phyloP scores from a whole-genome alignment of 2,329 filamentous ascomycete species.

The Curvularia hawaiiensis region DNA sequence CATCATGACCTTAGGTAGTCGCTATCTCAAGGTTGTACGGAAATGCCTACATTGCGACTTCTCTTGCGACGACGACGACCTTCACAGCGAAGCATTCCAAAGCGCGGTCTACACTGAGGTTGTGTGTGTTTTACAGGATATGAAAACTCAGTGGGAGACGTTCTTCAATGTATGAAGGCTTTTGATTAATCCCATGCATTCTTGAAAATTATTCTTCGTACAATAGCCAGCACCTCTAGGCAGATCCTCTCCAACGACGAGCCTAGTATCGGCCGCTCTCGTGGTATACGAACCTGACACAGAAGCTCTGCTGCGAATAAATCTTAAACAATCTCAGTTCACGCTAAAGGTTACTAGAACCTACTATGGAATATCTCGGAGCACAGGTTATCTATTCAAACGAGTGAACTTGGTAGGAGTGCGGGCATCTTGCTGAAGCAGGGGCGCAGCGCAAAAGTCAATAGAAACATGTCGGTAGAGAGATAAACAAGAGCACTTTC shows the following conservation, averaged over 20 bases:
- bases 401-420: too few species aligned
- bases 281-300: neutral
- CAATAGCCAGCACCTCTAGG: neutral
- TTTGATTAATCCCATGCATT: neutral
- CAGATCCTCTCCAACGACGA: neutral
- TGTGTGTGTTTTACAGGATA: slow-evolving; percentile 1
- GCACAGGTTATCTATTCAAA: too few species aligned
- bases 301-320: too few species aligned
- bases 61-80: neutral
- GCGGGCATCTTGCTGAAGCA: too few species aligned
- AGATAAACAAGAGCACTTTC: too few species aligned
- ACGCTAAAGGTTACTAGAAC: too few species aligned
- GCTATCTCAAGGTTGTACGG: too few species aligned
- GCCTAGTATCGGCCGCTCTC: neutral
- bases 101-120: slow-evolving; percentile 3
- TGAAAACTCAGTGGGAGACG: neutral
- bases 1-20: too few species aligned
- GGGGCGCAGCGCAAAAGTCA: too few species aligned
- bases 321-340: too few species aligned
- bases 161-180: neutral
- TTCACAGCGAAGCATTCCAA: neutral
- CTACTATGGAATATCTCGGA: too few species aligned
- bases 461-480: too few species aligned
- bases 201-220: neutral
- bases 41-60: neutral